These are phyloP conservation scores for Gomphus bonarii DNA, from an alignment of 1,284 basidiomycete genomes.

Conservation along the genomic window DNA sequence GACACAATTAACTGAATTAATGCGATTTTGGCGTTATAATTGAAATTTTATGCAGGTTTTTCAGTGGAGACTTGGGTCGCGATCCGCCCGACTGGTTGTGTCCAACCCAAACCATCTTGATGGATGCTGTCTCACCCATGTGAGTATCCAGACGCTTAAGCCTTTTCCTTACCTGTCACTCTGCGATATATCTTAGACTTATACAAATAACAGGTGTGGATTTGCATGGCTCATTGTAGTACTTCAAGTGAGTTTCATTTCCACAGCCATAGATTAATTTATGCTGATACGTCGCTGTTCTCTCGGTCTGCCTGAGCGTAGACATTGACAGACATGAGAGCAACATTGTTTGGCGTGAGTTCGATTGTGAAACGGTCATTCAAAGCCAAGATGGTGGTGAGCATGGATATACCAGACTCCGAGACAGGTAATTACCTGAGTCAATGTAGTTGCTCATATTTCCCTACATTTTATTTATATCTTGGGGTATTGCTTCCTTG, in stretches of 20 bases:
- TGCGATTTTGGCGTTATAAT: too few relatives aligned
- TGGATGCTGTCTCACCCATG: conserved; percentile 1
- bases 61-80: not conserved
- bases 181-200: not conserved
- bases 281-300: not conserved
- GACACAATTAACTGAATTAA: too few relatives aligned
- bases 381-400: not conserved
- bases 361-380: not conserved
- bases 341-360: not conserved
- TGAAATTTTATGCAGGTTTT: not conserved
- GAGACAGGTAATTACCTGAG: not conserved
- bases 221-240: not conserved
- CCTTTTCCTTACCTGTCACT: not conserved
- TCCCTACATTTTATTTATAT: not conserved
- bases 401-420: not conserved
- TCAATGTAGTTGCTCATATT: not conserved
- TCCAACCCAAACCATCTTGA: not conserved
- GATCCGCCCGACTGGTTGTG: not conserved
- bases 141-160: not conserved
- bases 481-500: not conserved
- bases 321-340: not conserved
- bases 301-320: not conserved
- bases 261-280: not conserved
- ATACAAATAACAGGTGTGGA: not conserved
- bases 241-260: not conserved